Conservation (phyloP, 164 flowering plant genomes). For the Vitis riparia region DNA sequence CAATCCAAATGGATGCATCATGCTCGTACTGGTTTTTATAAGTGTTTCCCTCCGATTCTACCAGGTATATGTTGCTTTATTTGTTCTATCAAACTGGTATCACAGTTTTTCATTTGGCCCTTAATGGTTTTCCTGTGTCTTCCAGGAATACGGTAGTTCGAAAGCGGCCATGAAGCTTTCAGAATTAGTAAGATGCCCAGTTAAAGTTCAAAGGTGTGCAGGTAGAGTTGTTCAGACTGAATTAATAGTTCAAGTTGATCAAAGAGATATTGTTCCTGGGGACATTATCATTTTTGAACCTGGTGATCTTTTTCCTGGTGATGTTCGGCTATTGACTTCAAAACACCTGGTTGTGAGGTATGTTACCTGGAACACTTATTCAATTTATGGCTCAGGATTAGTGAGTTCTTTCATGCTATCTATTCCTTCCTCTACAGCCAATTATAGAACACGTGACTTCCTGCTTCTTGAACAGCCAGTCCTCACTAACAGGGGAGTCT, state of each 20-base stretch:
- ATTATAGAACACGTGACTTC: conserved; percentile 29
- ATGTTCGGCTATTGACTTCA: conserved; percentile 66
- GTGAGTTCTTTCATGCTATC: conserved; percentile 14
- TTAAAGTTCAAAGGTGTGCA: conserved; percentile 83
- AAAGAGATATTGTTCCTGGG: conserved; percentile 75
- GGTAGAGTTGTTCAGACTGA: conserved; percentile 76
- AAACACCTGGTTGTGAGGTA: conserved; percentile 78
- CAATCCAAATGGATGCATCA: conserved; percentile 60
- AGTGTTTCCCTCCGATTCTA: conserved; percentile 72
- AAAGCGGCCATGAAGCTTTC: conserved; percentile 81
- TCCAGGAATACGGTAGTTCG: conserved; percentile 69
- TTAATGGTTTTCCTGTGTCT: not conserved
- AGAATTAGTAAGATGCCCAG: conserved; percentile 61
- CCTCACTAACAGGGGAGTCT: conserved; percentile 86
- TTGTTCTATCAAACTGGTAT: not conserved
- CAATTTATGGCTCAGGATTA: not conserved
- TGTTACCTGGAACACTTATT: conserved; percentile 1
- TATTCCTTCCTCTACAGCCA: conserved; percentile 10
- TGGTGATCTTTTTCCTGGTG: conserved; percentile 83
- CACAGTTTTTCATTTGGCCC: not conserved
- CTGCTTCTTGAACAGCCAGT: conserved; percentile 71
- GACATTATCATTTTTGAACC: conserved; percentile 69
- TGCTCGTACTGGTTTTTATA: conserved; percentile 61
- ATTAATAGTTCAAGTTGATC: conserved; percentile 72
- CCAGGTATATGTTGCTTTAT: conserved; percentile 43